phyloP scores from a whole-genome alignment of 2,329 filamentous ascomycete species.

The Dichotomopilus funicola region DNA sequence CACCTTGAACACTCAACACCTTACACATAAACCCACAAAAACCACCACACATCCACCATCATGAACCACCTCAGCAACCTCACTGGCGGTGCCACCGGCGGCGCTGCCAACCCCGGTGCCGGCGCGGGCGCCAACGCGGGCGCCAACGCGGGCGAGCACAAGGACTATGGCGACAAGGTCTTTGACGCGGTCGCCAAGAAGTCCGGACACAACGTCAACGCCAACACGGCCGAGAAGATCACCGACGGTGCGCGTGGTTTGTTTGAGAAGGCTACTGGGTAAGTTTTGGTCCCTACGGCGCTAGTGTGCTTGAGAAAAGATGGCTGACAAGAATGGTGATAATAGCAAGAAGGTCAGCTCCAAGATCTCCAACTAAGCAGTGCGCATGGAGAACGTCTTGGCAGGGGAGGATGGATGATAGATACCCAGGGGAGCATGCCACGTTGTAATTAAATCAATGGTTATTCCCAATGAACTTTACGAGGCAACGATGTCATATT shows the following conservation, averaged over 20 bases:
- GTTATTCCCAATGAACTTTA: too few relatives aligned
- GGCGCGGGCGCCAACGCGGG: neutral
- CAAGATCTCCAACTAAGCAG: neutral
- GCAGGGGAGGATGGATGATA: too few relatives aligned
- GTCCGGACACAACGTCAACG: neutral
- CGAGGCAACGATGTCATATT: too few relatives aligned
- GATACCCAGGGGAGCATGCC: too few relatives aligned
- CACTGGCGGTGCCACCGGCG: neutral
- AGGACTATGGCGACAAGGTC: neutral
- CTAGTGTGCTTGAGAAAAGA: neutral
- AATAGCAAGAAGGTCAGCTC: neutral
- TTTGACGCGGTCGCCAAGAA: neutral
- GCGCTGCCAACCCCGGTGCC: neutral
- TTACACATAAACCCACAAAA: too few relatives aligned
- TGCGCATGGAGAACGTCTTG: neutral
- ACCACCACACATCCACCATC: neutral
- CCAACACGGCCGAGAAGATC: neutral
- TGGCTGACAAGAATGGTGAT: neutral
- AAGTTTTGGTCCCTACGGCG: neutral
- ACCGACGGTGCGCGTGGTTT: neutral
- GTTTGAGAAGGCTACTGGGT: neutral
- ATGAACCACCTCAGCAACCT: neutral
- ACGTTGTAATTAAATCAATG: too few relatives aligned
- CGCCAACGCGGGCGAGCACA: neutral
- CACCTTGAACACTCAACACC: too few relatives aligned